Conservation (phyloP, 106 monocot species). For the Allium fistulosum region DNA sequence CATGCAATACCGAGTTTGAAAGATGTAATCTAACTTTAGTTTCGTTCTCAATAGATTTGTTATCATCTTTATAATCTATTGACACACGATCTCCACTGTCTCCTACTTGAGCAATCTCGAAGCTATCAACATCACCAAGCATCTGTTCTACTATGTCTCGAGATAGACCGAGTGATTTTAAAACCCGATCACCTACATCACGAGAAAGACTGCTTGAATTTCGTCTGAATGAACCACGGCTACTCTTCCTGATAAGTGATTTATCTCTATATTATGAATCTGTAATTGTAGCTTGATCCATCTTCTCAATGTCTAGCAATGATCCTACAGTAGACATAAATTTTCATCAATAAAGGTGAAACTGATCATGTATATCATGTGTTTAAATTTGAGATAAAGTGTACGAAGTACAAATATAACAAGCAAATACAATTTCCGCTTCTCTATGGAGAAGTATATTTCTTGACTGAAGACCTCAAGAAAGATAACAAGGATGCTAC, state of each 20-base stretch:
- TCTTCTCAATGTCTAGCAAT: slow-evolving; percentile 1
- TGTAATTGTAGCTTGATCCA: background rate
- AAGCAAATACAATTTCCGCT: background rate
- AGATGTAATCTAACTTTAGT: background rate
- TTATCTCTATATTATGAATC: slow-evolving; percentile 1
- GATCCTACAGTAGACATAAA: slow-evolving; percentile 1
- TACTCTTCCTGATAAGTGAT: slow-evolving; percentile 5
- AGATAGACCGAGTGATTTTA: slow-evolving; percentile 34
- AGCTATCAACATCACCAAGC: slow-evolving; percentile 36
- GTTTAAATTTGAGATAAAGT: background rate
- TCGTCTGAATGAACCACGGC: no score
- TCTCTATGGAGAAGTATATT: background rate
- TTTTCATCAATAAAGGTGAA: background rate
- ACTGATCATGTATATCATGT: background rate
- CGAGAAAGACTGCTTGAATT: background rate
- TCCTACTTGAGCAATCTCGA: slow-evolving; percentile 36
- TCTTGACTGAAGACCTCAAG: background rate
- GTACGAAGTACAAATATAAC: background rate
- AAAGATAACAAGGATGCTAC: background rate
- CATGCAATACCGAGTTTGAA: background rate
- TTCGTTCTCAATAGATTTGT: slow-evolving; percentile 9
- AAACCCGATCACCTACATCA: slow-evolving; percentile 26
- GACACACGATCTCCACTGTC: slow-evolving; percentile 41
- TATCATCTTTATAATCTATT: background rate
- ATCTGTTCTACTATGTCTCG: slow-evolving; percentile 28